Conservation (phyloP, 2,329 filamentous ascomycete species). For the Penicillium janthinellum region DNA sequence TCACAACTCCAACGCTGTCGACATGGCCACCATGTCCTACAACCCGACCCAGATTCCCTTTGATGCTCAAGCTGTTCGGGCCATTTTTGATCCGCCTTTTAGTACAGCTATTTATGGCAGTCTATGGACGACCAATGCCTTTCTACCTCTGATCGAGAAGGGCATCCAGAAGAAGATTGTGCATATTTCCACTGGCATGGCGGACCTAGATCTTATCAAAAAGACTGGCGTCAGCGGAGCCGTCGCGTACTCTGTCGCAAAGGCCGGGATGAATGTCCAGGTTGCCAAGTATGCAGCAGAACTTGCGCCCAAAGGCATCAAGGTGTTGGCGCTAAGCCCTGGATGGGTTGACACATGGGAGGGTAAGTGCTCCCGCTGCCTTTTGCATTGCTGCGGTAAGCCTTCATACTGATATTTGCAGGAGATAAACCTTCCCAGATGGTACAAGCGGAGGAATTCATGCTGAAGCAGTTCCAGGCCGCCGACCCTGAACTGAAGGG, state of each 20-base stretch:
- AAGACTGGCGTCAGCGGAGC: conserved; percentile 24
- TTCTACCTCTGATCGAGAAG: conserved; percentile 43
- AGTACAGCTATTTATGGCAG: conserved; percentile 34
- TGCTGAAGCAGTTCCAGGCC: neutral
- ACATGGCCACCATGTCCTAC: conserved; percentile 17
- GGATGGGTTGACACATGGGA: conserved; percentile 26
- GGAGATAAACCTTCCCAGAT: neutral
- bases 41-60: neutral
- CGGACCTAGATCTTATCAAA: conserved; percentile 30
- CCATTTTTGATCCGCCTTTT: conserved; percentile 26
- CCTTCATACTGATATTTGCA: neutral
- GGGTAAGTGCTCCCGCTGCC: neutral
- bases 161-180: conserved; percentile 47
- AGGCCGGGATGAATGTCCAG: conserved; percentile 46
- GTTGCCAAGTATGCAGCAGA: conserved; percentile 46
- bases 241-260: conserved; percentile 42
- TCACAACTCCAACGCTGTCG: conserved; percentile 42
- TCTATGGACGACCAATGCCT: conserved; percentile 35
- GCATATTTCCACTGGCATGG: conserved; percentile 42
- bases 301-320: conserved; percentile 35
- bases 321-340: conserved; percentile 38
- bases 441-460: neutral
- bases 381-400: neutral
- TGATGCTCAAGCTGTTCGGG: conserved; percentile 3
- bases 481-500: neutral